phyloP scores from a whole-genome alignment of 306 rosid genomes.

The Clitoria ternatea region DNA sequence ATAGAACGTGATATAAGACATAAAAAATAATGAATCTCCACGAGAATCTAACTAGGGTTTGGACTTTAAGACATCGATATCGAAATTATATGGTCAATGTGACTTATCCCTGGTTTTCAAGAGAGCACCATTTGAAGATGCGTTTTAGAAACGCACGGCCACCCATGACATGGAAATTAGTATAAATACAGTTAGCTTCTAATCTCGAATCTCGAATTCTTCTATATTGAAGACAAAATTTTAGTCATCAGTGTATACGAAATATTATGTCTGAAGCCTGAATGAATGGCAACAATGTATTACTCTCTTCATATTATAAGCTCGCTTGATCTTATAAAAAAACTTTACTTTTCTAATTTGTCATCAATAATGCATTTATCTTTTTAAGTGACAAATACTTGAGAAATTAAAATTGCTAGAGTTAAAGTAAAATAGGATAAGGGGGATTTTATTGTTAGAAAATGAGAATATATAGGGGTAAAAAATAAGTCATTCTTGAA shows the following conservation, averaged over 20 bases:
- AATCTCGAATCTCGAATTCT: conserved; percentile 51
- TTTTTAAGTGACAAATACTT: no score
- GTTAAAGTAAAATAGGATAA: no score
- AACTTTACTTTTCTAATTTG: no score
- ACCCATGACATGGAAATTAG: conserved; percentile 33
- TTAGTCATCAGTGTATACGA: conserved; percentile 5
- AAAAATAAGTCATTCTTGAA: neutral
- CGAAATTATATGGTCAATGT: conserved; percentile 28
- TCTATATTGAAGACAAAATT: conserved; percentile 19
- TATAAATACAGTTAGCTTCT: conserved; percentile 34
- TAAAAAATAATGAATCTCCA: neutral
- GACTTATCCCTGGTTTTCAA: conserved; percentile 5
- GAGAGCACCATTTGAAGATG: conserved; percentile 24
- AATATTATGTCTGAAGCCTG: neutral
- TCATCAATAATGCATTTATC: no score
- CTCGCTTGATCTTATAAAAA: no score
- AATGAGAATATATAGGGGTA: no score
- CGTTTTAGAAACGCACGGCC: conserved; percentile 30
- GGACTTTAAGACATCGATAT: conserved; percentile 29
- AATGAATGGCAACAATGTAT: no score
- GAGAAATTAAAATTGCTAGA: no score
- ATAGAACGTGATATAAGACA: neutral
- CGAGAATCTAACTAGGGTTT: neutral
- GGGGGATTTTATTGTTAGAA: no score
- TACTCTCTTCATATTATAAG: no score